Evolutionary conservation across 495 filamentous ascomycete species (phyloP), one percentile per base, ranked within the genome.

Genomic region (Lasiosphaeris hirsuta): DNA sequence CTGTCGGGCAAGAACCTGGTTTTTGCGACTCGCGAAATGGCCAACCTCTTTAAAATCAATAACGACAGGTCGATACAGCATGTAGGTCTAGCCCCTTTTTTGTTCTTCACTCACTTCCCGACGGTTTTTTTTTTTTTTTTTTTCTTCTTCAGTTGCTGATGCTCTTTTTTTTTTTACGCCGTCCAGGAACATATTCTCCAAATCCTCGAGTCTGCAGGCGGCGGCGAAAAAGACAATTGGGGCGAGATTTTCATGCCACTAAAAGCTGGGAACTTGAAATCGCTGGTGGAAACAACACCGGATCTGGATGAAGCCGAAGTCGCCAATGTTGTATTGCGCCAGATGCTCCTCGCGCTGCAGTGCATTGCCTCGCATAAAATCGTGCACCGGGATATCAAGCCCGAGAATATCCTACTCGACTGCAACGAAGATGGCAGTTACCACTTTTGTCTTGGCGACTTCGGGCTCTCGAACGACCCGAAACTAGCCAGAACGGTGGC

Each of bases 301-400:
- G 23, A 33, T 0, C 17, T 43, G 5, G 43, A 53, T 15, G 34
- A 37, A 1, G 36, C 41, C 3, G 13, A 7, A 1, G 10, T 70
- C 4, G 59, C 61, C 37, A 37, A 64, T 13, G 35, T 52, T 7
- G 68, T 66, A 7, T 47, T 74, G 8, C n/a, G 61, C 2, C 71
- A 75, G 50, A 69, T 69, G 63, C 62, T 75, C 3, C 59, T 62
- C 0, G 73, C 69, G 1, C 61, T 75, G 2, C 44, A 69, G 4
- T 73, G 63, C 52, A 59, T 74, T 3, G 63, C 54, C 0, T 15
- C 10, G 0, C 50, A 90, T 63, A 80, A 82, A 19, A 85, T 92
- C 58, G 83, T 92, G 55, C 88, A 92, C 67, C 79, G 88, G 7
- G 89, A 92, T 68, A 72, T 92, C 56, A 92, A 92, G 69, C 89